Evolutionary conservation across 106 monocot species (phyloP).

Genomic region (Dendrobium huoshanense): DNA sequence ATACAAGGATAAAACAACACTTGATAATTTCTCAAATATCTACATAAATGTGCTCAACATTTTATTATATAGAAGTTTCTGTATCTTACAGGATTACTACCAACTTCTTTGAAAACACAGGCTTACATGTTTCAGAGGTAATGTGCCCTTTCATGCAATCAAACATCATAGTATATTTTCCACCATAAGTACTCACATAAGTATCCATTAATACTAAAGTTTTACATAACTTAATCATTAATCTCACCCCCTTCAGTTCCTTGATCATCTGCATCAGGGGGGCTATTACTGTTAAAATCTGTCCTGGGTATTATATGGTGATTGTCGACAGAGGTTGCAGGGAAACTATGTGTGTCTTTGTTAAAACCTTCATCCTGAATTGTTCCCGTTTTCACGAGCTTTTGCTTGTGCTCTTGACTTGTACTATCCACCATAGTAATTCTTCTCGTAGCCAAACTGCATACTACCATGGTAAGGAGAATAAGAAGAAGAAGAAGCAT

Average conservation of each 20-base stretch:
- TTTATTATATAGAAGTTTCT: too few relatives aligned
- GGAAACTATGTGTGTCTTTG: neutral
- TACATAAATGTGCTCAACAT: too few relatives aligned
- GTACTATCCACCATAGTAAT: neutral
- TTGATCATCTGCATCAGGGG: neutral
- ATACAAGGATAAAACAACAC: neutral
- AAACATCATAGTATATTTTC: neutral
- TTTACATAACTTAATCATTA: neutral
- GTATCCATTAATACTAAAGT: too few relatives aligned
- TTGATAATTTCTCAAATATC: neutral
- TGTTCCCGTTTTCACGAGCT: neutral
- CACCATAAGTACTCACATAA: too few relatives aligned
- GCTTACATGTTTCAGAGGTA: neutral
- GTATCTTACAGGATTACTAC: too few relatives aligned
- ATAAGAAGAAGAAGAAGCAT: neutral
- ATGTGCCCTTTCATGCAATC: neutral
- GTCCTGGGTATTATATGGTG: slow-evolving; percentile 1
- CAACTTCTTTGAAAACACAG: neutral
- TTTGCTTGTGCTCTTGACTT: neutral
- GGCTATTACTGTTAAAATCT: neutral
- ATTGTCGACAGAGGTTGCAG: neutral
- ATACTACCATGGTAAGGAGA: neutral
- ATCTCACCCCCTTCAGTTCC: neutral
- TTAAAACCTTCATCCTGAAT: neutral
- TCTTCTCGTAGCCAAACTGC: neutral